Evolutionary conservation across 176 grass and related monocot genomes (phyloP).

Genomic region (Tillandsia fasciculata): DNA sequence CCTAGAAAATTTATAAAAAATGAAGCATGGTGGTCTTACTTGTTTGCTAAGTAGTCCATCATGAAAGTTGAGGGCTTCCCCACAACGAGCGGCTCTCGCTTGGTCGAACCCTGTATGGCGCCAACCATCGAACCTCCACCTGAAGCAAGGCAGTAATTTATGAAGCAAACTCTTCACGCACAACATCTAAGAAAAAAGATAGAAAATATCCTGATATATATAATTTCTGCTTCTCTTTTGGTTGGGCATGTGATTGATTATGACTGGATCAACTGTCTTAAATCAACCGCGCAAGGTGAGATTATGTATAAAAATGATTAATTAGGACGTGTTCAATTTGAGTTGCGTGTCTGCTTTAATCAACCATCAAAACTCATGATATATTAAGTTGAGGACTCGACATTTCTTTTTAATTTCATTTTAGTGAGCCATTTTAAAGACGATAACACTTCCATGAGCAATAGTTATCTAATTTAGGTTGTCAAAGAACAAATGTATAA

Average conservation of each 20-base stretch:
- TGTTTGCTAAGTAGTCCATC: constrained; percentile 97
- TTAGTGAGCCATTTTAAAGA: too few relatives aligned
- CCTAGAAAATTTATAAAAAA: too few relatives aligned
- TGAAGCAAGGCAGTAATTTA: constrained; percentile 17
- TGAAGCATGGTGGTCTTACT: constrained; percentile 32
- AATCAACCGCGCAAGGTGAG: background rate
- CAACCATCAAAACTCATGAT: too few relatives aligned
- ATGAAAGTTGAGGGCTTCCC: constrained; percentile 97
- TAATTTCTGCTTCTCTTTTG: background rate
- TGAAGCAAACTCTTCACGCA: background rate
- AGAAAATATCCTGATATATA: background rate
- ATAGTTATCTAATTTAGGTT: background rate
- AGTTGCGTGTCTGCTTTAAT: too few relatives aligned
- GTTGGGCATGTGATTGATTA: background rate
- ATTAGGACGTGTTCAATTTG: background rate
- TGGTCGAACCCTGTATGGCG: constrained; percentile 65
- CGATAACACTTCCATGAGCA: background rate
- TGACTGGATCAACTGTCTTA: background rate
- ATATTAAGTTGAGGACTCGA: too few relatives aligned
- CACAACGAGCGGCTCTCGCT: constrained; percentile 77
- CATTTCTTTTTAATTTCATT: too few relatives aligned
- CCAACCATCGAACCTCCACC: constrained; percentile 96
- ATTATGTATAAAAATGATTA: background rate
- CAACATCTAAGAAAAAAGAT: background rate
- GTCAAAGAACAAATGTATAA: background rate